Evolutionary conservation across 495 filamentous ascomycete genomes (phyloP).

Genomic region (Daldinia decipiens): DNA sequence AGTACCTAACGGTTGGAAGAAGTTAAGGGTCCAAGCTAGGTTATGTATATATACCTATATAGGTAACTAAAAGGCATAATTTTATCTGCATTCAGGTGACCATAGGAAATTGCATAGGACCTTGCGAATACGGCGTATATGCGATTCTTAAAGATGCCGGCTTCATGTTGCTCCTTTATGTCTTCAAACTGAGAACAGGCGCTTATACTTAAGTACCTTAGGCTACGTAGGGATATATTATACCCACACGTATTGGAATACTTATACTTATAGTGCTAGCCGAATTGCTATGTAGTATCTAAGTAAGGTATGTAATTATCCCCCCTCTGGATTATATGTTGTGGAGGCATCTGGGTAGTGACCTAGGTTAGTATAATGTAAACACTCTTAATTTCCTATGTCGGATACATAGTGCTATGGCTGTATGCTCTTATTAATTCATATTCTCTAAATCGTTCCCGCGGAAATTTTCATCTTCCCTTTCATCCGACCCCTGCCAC

Average conservation of each 20-base stretch:
- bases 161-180: background rate
- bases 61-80: background rate
- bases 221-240: background rate
- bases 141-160: background rate
- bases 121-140: background rate
- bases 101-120: background rate
- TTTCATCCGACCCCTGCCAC: slow-evolving; percentile 44
- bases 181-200: background rate
- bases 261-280: slow-evolving; percentile 1
- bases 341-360: background rate
- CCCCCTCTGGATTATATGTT: too few relatives aligned
- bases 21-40: background rate
- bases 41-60: background rate
- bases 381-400: background rate
- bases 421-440: background rate
- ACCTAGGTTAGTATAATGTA: background rate
- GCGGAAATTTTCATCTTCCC: slow-evolving; percentile 43
- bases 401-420: background rate
- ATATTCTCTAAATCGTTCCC: background rate
- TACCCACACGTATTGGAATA: background rate
- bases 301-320: too few relatives aligned
- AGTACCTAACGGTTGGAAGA: background rate
- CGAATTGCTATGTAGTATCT: background rate
- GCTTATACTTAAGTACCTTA: background rate
- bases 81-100: background rate